These are phyloP conservation scores for Pseudonitzschia multistriata DNA, from an alignment of 108 stramenopile genomes.

Conservation along the genomic window DNA sequence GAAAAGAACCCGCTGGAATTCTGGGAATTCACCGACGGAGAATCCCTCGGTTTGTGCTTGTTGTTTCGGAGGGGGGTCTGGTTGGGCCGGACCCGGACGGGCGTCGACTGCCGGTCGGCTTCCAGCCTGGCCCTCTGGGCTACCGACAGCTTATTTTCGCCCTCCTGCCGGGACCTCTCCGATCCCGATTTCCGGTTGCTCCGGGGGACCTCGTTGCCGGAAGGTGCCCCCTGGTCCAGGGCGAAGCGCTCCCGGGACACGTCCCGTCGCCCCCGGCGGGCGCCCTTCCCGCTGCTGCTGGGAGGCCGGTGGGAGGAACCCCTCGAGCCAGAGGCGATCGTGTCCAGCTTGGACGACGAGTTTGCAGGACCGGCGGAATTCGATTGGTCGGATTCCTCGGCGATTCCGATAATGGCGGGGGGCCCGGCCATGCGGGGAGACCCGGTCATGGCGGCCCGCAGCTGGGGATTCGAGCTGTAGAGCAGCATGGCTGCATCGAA, in stretches of 20 bases:
- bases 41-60: not conserved
- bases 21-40: constrained; percentile 2
- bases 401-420: constrained; percentile 18
- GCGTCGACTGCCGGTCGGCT: constrained; percentile 60
- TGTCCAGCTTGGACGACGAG: constrained; percentile 20
- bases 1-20: constrained; percentile 28
- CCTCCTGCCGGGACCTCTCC: constrained; percentile 1
- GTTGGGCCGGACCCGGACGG: constrained; percentile 38
- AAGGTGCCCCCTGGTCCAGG: not conserved
- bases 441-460: constrained; percentile 21
- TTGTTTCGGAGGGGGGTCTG: constrained; percentile 25
- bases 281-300: not conserved
- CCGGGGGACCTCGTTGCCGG: too few species aligned
- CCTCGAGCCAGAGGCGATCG: constrained; percentile 7
- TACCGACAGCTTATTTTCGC: constrained; percentile 48
- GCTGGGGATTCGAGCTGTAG: constrained; percentile 23
- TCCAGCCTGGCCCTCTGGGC: constrained; percentile 72
- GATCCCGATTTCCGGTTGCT: too few species aligned
- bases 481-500: constrained; percentile 44
- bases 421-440: constrained; percentile 13
- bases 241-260: not conserved
- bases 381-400: constrained; percentile 5
- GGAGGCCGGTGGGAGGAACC: constrained; percentile 6
- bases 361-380: not conserved
- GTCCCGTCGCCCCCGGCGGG: not conserved